Evolutionary conservation across 164 flowering plant species (phyloP).

Genomic region (Warburgia ugandensis): DNA sequence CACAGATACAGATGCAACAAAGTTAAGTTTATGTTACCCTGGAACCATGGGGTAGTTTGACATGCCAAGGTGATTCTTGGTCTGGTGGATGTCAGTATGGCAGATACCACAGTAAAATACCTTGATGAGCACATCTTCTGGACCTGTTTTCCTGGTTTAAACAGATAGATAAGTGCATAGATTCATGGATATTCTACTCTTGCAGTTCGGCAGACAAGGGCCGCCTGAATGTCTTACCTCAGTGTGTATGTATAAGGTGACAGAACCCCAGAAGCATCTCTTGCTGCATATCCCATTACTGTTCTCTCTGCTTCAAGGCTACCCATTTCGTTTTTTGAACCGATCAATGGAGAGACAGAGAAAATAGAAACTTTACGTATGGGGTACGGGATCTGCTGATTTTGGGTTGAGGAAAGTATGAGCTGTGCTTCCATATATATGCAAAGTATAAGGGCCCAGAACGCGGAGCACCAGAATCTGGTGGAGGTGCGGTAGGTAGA

Average conservation of each 20-base stretch:
- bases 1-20: neutral
- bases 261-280: conserved; percentile 36
- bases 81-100: conserved; percentile 62
- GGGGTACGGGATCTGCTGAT: too few relatives aligned
- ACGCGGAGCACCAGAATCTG: too few relatives aligned
- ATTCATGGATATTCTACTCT: neutral
- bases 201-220: conserved; percentile 15
- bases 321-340: conserved; percentile 24
- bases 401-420: too few relatives aligned
- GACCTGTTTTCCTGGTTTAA: conserved; percentile 61
- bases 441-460: too few relatives aligned
- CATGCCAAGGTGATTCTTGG: conserved; percentile 28
- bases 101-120: conserved; percentile 50
- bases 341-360: too few relatives aligned
- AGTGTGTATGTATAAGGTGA: conserved; percentile 41
- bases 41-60: conserved; percentile 53
- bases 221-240: conserved; percentile 18
- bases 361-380: too few relatives aligned
- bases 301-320: conserved; percentile 23
- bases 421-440: too few relatives aligned
- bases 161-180: neutral
- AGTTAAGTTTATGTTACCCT: conserved; percentile 42
- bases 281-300: conserved; percentile 48
- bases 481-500: too few relatives aligned
- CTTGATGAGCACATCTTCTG: conserved; percentile 68